Conservation (phyloP, 306 rosid genomes). For the Mimosa bimucronata region DNA sequence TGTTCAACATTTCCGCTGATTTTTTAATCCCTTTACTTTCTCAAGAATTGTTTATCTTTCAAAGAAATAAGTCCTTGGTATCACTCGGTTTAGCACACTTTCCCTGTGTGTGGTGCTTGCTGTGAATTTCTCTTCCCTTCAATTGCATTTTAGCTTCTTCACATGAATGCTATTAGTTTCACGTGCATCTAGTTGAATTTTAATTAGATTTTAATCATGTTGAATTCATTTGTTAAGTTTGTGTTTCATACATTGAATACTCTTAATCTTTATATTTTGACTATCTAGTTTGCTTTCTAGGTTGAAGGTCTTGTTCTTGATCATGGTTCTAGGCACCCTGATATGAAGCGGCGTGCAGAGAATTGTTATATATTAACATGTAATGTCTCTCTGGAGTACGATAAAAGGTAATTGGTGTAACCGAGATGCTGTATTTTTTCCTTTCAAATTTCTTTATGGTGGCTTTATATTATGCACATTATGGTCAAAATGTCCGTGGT, state of each 20-base stretch:
- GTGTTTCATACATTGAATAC: not conserved
- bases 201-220: not conserved
- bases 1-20: not conserved
- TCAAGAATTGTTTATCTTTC: not conserved
- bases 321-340: slow-evolving; percentile 99
- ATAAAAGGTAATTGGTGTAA: slow-evolving; percentile 67
- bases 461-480: not conserved
- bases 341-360: slow-evolving; percentile 95
- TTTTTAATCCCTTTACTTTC: not conserved
- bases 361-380: slow-evolving; percentile 85
- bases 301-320: slow-evolving; percentile 99
- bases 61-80: not conserved
- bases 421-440: not conserved
- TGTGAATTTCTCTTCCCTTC: not conserved
- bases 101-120: not conserved
- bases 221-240: slow-evolving; percentile 19
- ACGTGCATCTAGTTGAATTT: not conserved
- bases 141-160: not conserved
- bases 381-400: slow-evolving; percentile 93
- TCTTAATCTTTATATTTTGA: slow-evolving; percentile 1
- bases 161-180: not conserved
- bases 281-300: slow-evolving; percentile 47
- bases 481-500: slow-evolving; percentile 5
- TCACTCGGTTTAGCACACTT: not conserved
- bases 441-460: not conserved